These are phyloP conservation scores for Dalbergia cultrata DNA, from an alignment of 306 rosid genomes.

Conservation along the genomic window DNA sequence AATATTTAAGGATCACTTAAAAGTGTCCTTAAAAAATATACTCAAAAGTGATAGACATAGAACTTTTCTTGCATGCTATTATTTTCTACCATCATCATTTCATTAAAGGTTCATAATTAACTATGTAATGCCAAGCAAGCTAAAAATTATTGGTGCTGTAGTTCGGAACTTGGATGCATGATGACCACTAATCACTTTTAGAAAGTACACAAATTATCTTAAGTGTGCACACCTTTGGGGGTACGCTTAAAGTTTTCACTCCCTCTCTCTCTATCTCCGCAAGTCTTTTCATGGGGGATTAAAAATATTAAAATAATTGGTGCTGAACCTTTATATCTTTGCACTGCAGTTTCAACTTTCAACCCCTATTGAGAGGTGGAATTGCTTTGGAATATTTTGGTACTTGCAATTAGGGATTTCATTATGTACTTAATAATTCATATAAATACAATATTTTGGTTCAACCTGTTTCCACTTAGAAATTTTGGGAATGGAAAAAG, in stretches of 20 bases:
- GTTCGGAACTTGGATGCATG: slow-evolving; percentile 40
- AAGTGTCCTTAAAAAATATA: too few relatives aligned
- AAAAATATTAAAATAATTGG: slow-evolving; percentile 21
- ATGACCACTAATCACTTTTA: slow-evolving; percentile 42
- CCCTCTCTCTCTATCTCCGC: neutral
- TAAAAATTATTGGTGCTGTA: slow-evolving; percentile 38
- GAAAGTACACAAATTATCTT: slow-evolving; percentile 42
- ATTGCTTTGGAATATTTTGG: slow-evolving; percentile 58
- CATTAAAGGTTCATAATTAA: slow-evolving; percentile 14
- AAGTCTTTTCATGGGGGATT: slow-evolving; percentile 25
- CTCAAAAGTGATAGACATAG: too few relatives aligned
- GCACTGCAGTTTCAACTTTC: slow-evolving; percentile 39
- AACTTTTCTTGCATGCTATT: slow-evolving; percentile 13
- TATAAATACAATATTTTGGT: slow-evolving; percentile 48
- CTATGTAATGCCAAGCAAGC: slow-evolving; percentile 8
- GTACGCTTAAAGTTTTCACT: neutral
- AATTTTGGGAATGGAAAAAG: slow-evolving; percentile 59
- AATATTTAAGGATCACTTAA: too few relatives aligned
- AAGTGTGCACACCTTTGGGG: neutral
- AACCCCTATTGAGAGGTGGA: slow-evolving; percentile 36
- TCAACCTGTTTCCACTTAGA: slow-evolving; percentile 40
- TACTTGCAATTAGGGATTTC: slow-evolving; percentile 51
- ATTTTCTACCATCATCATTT: slow-evolving; percentile 9
- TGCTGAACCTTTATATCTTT: slow-evolving; percentile 9
- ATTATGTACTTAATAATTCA: slow-evolving; percentile 52